A percentile compares a stretch with the other conserved stretches of the same genome.
phyloP scores from a whole-genome alignment of 2,329 filamentous ascomycete species.

The Fusarium multiceps region DNA sequence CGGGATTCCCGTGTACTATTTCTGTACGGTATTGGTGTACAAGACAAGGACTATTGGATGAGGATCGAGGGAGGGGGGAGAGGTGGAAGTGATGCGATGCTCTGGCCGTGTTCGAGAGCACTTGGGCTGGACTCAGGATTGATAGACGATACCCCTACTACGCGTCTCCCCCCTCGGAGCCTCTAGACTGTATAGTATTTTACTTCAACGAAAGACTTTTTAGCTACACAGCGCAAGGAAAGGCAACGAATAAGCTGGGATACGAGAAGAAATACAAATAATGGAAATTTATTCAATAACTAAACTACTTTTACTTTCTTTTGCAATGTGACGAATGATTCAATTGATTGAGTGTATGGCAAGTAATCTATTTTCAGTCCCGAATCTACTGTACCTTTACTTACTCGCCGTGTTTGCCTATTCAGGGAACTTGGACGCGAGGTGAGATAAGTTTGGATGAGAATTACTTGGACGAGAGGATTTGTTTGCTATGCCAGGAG shows the following conservation, averaged over 20 bases:
- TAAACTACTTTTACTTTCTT: not conserved
- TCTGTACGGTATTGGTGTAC: constrained; percentile 43
- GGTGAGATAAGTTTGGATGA: constrained; percentile 4
- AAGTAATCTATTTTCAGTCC: constrained; percentile 22
- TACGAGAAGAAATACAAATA: constrained; percentile 32
- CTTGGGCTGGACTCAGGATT: constrained; percentile 50
- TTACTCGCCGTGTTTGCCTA: constrained; percentile 27
- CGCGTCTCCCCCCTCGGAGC: constrained; percentile 39
- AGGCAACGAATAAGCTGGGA: constrained; percentile 22
- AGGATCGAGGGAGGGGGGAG: constrained; percentile 34
- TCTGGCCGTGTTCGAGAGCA: constrained; percentile 40
- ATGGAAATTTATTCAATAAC: constrained; percentile 21
- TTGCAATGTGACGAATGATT: not conserved
- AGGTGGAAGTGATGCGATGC: constrained; percentile 34
- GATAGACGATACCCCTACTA: constrained; percentile 49
- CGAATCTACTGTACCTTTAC: not conserved
- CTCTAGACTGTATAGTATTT: constrained; percentile 47
- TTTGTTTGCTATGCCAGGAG: constrained; percentile 35
- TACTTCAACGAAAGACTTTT: constrained; percentile 35
- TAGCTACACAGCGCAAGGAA: constrained; percentile 45
- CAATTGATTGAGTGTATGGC: not conserved
- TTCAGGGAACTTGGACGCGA: constrained; percentile 29
- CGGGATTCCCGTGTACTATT: constrained; percentile 41
- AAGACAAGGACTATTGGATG: constrained; percentile 41
- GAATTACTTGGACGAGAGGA: constrained; percentile 22